Percentiles rank a stretch among this genome's conserved stretches.
phyloP scores from a whole-genome alignment of 345 rosid genomes.

The Orychophragmus violaceus region DNA sequence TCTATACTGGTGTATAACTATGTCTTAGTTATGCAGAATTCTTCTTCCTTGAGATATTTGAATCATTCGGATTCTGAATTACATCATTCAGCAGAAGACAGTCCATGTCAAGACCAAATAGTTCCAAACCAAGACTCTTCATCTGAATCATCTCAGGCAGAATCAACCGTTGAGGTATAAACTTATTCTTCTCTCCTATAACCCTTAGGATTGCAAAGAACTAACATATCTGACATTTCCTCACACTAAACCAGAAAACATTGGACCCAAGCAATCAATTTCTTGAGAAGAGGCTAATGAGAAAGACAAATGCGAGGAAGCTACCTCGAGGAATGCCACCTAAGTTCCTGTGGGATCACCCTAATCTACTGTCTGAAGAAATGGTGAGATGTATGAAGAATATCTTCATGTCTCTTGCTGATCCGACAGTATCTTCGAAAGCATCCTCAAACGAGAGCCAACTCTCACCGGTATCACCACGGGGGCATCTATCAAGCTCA shows the following conservation, averaged over 20 bases:
- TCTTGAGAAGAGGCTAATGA: slow-evolving; percentile 30
- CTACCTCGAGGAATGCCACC: slow-evolving; percentile 46
- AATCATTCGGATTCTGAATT: slow-evolving; percentile 40
- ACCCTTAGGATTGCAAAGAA: slow-evolving; percentile 10
- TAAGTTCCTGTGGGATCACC: slow-evolving; percentile 71
- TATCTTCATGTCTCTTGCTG: slow-evolving; percentile 76
- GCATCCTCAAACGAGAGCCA: slow-evolving; percentile 47
- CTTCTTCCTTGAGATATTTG: slow-evolving; percentile 33
- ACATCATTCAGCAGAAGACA: slow-evolving; percentile 32
- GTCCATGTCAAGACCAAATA: slow-evolving; percentile 22
- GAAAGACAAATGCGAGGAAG: slow-evolving; percentile 33
- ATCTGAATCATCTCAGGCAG: slow-evolving; percentile 36
- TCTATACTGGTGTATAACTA: slow-evolving; percentile 18
- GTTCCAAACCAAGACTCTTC: slow-evolving; percentile 37
- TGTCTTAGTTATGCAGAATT: slow-evolving; percentile 38
- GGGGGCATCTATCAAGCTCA: slow-evolving; percentile 70
- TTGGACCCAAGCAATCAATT: slow-evolving; percentile 22
- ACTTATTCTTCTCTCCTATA: slow-evolving; percentile 2
- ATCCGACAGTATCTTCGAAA: slow-evolving; percentile 52
- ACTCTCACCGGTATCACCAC: slow-evolving; percentile 67
- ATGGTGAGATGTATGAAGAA: slow-evolving; percentile 94
- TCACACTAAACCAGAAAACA: slow-evolving; percentile 35
- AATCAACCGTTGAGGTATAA: slow-evolving; percentile 41
- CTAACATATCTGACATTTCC: slow-evolving; percentile 3
- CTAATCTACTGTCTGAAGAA: slow-evolving; percentile 75